phyloP scores from a whole-genome alignment of 345 rosid species.

The Camelina neglecta region DNA sequence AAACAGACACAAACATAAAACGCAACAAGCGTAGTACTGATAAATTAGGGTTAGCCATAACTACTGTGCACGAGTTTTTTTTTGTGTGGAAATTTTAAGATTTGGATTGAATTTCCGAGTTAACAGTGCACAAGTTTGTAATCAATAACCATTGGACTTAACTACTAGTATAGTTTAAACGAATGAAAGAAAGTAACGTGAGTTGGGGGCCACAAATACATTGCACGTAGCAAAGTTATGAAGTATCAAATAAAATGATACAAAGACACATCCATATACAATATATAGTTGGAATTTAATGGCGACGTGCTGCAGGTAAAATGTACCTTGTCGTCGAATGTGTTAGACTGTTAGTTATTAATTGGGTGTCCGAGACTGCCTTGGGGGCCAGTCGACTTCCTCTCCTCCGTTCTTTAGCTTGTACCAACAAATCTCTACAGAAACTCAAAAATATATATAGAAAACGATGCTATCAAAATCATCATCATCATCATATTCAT shows the following conservation, averaged over 20 bases:
- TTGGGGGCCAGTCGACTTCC: constrained; percentile 20
- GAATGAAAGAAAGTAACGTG: neutral
- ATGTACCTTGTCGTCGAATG: constrained; percentile 21
- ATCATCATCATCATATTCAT: neutral
- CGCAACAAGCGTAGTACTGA: neutral
- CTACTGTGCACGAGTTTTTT: neutral
- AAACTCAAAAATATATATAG: neutral
- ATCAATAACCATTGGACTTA: constrained; percentile 10
- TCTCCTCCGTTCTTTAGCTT: constrained; percentile 24
- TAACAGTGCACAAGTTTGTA: neutral
- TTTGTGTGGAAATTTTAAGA: neutral
- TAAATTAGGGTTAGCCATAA: neutral
- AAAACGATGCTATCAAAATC: neutral
- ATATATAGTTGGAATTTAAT: neutral
- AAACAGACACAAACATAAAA: neutral
- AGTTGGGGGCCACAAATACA: constrained; percentile 29
- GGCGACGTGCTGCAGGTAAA: neutral
- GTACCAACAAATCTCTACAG: constrained; percentile 3
- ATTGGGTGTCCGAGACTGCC: neutral
- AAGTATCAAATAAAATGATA: constrained; percentile 30
- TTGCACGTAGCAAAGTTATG: constrained; percentile 32
- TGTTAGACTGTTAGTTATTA: constrained; percentile 1
- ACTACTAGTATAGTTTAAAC: neutral
- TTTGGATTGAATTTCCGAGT: neutral
- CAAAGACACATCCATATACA: constrained; percentile 11